Evolutionary conservation across 2,329 filamentous ascomycete genomes (phyloP), one percentile per base, ranked within the genome.

Genomic region (Colletotrichum sp.): DNA sequence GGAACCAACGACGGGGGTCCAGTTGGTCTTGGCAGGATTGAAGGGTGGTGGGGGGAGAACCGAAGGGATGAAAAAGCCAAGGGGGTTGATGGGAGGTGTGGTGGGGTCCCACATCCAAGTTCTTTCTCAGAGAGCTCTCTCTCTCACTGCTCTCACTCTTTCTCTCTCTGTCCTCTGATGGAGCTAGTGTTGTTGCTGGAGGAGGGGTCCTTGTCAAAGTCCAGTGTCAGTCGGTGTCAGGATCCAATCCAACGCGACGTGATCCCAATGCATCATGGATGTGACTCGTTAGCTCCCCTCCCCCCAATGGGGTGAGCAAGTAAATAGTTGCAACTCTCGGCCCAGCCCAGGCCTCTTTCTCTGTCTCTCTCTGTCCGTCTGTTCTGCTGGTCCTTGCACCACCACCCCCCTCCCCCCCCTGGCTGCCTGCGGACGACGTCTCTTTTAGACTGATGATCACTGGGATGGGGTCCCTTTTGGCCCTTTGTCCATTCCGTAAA

Each of bases 1-100:
- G 71, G 71, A 76, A 68, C 75, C 72, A 76, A 68, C 65, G 71
- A 70, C 71, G 34, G 36, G 70, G 65, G 24, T 59, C 63, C 28
- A 34, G 28, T 68, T 76, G 73, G 63, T 65, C 21, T 32, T 62
- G 67, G 32, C 57, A 52, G 64, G 55, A 44, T 52, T 64, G 60
- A 64, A 64, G 55, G 73, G 34, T 64, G 69, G 73, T 64, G 69
- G 70, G 68, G 68, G 34, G n/a, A 21, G 49, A 21, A 32, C 44
- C 44, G 34, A 24, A 65, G 18, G 63, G 63, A n/a, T 62, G 57
- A 39, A 65, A 52, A 57, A 18, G 65, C 63, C 57, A 52, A 64
- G 55, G 39, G 44, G 57, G 67, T 44, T 52, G 64, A 24, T 49
- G 44, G 44, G 44, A 26, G 30, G 49, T 55, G 49, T 68, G 65